Evolutionary conservation across 805 yeast genomes (phyloP).

Genomic region (Lipomyces oligophaga): DNA sequence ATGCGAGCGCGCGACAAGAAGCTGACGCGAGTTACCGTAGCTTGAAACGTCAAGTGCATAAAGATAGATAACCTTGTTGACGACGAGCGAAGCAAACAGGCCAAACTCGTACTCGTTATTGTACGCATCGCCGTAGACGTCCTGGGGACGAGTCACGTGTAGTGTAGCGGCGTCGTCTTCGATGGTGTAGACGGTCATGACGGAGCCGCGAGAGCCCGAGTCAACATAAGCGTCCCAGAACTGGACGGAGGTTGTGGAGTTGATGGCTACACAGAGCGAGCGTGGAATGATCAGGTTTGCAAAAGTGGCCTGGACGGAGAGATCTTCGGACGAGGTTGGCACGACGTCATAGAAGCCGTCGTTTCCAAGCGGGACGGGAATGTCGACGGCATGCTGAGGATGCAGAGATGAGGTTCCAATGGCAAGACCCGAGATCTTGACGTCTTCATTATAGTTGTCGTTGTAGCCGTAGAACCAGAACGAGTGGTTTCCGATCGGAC

Average conservation of each 20-base stretch:
- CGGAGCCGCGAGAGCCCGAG: slow-evolving; percentile 3
- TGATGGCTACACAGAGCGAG: slow-evolving; percentile 1
- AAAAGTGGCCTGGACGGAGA: not conserved
- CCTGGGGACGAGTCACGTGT: slow-evolving; percentile 10
- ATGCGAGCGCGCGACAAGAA: slow-evolving; percentile 10
- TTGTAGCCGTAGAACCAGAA: slow-evolving; percentile 13
- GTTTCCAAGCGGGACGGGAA: not conserved
- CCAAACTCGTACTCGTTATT: slow-evolving; percentile 3
- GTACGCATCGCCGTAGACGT: slow-evolving; percentile 1
- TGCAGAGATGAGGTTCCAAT: slow-evolving; percentile 2
- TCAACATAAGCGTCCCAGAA: slow-evolving; percentile 12
- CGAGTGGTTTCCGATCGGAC: slow-evolving; percentile 10
- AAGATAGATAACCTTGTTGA: slow-evolving; percentile 4
- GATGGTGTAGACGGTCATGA: slow-evolving; percentile 4
- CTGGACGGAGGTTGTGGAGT: slow-evolving; percentile 8
- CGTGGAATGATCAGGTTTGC: slow-evolving; percentile 1
- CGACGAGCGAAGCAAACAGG: slow-evolving; percentile 6
- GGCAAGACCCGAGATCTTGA: not conserved
- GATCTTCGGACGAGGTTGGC: slow-evolving; percentile 7
- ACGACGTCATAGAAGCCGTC: not conserved
- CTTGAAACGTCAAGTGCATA: slow-evolving; percentile 2
- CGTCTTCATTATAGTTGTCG: not conserved
- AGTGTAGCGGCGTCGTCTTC: not conserved
- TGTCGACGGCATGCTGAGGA: slow-evolving; percentile 3
- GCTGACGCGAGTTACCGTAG: slow-evolving; percentile 2